Base-by-base conservation (phyloP, 2,329 filamentous ascomycete species). In the Leptosphaerulina australis region DNA sequence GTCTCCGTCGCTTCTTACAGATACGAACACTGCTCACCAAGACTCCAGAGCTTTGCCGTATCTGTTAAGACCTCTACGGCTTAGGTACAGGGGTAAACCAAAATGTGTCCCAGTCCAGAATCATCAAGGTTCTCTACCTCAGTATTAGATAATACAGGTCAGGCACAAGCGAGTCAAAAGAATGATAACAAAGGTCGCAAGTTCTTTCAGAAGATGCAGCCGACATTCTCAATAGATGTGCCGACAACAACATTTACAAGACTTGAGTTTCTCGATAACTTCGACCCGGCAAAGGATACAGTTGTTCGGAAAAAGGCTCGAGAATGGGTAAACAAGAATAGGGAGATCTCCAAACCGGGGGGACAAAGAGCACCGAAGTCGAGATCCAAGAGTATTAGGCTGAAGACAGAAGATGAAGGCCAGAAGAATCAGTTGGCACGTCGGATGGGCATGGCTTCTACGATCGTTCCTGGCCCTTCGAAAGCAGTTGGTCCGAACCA, bases 281-380 rank as follows among this genome's bases (percentile, higher is more conserved):
- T 56, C 3, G 56, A 66, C 36, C 62, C 63, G 9, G 46, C 26
- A 4, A 66, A 64, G 40, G 49, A 55, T 38, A 43, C 45, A 12
- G 55, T 64, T 15, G 60, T 66, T 3, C 48, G 63, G 14, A 64
- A 60, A 34, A 66, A 66, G 29, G 63, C 63, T 26, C 52, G 62
- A 41, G 63, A 66, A 50, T 66, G 60, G 60, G 62, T 64, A 3
- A 57, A 61, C 31, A 54, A 53, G 30, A 64, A 66, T 14, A 58
- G 53, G 37, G 49, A 49, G 14, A 41, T 33, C 14, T 39, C 40
- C 8, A 58, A 50, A 18, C 31, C 33, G 12, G 17, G 26, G 24
- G 50, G 38, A 44, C 24, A 28, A 38, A 20, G 14, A 22, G n/a
- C 17, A 12, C 15, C 25, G 4, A 50, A 40, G 14, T 35, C 48